phyloP scores from a whole-genome alignment of 2,329 filamentous ascomycete species.

The Cercospora sp. region DNA sequence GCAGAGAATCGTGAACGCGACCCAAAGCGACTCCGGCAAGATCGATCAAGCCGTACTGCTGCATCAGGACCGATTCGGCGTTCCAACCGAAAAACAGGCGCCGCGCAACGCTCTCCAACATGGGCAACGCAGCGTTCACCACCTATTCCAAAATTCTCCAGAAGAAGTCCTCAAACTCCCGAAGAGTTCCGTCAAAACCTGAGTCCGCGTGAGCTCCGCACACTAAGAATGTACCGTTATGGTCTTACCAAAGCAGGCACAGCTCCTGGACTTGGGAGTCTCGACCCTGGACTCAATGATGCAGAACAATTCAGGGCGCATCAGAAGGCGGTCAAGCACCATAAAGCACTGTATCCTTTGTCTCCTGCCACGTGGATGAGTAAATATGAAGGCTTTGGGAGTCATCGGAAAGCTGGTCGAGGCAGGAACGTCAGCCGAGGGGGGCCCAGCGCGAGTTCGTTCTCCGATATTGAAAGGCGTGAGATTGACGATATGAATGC shows the following conservation, averaged over 20 bases:
- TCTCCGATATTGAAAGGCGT: background rate
- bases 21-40: background rate
- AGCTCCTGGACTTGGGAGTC: background rate
- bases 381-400: background rate
- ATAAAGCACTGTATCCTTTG: background rate
- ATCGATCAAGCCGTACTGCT: background rate
- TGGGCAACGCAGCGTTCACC: background rate
- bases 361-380: background rate
- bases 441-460: background rate
- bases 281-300: background rate
- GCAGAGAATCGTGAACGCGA: background rate
- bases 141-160: background rate
- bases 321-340: background rate
- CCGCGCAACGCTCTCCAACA: background rate
- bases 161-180: background rate
- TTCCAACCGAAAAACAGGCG: background rate
- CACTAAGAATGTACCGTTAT: constrained; percentile 3
- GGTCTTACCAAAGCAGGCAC: background rate
- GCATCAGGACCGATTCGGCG: background rate
- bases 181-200: constrained; percentile 1
- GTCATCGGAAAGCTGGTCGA: background rate
- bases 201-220: background rate
- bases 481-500: background rate
- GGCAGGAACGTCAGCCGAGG: background rate
- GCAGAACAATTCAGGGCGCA: background rate